Percentiles rank a stretch among this genome's conserved stretches.
These are phyloP conservation scores for Heliamphora exappendiculata DNA, from an alignment of 148 eudicot genomes.

Conservation along the genomic window DNA sequence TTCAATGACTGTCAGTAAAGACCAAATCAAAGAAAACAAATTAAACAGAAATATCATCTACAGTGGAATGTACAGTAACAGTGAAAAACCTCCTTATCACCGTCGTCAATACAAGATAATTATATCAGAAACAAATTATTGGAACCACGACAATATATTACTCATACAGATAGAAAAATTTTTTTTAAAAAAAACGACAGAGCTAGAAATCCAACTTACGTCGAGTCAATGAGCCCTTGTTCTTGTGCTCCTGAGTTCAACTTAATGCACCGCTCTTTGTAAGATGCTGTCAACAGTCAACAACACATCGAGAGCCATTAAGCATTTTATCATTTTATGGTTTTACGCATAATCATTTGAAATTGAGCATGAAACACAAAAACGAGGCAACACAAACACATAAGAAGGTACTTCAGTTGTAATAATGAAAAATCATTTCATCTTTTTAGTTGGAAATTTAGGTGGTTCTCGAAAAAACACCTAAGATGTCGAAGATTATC, in stretches of 20 bases:
- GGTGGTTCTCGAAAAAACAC: too few species aligned
- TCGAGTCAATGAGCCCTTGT: neutral
- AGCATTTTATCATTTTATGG: too few species aligned
- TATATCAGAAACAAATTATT: neutral
- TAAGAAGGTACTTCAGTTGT: conserved; percentile 4
- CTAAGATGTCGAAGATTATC: too few species aligned
- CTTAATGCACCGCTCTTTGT: conserved; percentile 38
- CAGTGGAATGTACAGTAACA: too few species aligned
- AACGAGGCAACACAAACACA: neutral
- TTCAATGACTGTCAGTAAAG: neutral
- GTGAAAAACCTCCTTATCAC: neutral
- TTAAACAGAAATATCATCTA: too few species aligned
- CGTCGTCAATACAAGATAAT: neutral
- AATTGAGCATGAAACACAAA: neutral
- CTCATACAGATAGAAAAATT: neutral
- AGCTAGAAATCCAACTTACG: neutral
- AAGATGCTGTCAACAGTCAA: conserved; percentile 35
- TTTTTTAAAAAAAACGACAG: neutral
- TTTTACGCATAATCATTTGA: neutral
- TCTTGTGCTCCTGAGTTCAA: conserved; percentile 13
- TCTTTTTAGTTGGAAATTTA: too few species aligned
- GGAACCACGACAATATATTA: neutral
- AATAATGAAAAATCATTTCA: too few species aligned
- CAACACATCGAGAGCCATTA: neutral
- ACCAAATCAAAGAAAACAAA: neutral